Evolutionary conservation across 768 basidiomycete genomes (phyloP).

Genomic region (Aureoboletus auriporus): DNA sequence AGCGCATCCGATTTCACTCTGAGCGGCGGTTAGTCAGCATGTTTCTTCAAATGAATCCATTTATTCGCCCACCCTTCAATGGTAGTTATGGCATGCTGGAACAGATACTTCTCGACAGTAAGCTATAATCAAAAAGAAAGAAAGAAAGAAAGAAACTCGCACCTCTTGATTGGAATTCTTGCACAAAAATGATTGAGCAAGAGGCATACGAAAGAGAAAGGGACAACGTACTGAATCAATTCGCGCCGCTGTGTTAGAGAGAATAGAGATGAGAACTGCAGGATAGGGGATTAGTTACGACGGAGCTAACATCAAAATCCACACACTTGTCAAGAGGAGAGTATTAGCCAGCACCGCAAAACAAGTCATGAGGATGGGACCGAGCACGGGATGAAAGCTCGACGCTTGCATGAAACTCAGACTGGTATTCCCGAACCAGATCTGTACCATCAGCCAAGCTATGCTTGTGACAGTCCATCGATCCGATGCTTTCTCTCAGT

Average conservation of each 20-base stretch:
- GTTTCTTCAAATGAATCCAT: background rate
- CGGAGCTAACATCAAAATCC: background rate
- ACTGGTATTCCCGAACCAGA: constrained; percentile 81
- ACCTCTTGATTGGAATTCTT: constrained; percentile 64
- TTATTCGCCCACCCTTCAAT: constrained; percentile 68
- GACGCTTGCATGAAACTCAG: constrained; percentile 53
- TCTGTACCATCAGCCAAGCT: constrained; percentile 81
- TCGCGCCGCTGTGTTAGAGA: constrained; percentile 84
- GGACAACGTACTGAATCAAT: constrained; percentile 52
- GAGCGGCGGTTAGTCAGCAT: constrained; percentile 5
- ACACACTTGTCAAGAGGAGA: constrained; percentile 73
- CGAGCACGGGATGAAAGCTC: constrained; percentile 66
- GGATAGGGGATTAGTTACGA: background rate
- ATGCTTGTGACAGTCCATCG: constrained; percentile 43
- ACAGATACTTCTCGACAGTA: constrained; percentile 60
- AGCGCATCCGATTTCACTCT: constrained; percentile 88
- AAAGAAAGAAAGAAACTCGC: background rate
- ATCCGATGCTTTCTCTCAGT: constrained; percentile 25
- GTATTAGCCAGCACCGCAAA: constrained; percentile 81
- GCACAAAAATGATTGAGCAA: background rate
- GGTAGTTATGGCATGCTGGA: constrained; percentile 81
- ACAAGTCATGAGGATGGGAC: constrained; percentile 73
- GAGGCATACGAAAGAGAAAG: background rate
- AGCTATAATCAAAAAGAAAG: constrained; percentile 7
- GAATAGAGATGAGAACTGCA: constrained; percentile 73